Conservation (phyloP, 2,329 filamentous ascomycete species). For the Myriangium duriaei region DNA sequence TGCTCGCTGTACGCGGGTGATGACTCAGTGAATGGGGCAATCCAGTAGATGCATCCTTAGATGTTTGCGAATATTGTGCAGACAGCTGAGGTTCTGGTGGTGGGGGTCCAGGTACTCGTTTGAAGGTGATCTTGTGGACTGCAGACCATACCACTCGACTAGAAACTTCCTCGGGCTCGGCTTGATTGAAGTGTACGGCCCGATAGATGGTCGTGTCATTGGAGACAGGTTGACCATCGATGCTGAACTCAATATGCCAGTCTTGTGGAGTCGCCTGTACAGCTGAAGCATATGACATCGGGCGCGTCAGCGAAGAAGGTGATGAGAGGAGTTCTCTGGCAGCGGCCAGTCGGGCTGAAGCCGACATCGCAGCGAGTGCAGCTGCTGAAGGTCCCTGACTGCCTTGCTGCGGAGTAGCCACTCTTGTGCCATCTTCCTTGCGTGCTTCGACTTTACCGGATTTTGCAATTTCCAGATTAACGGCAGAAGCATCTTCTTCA, state of each 20-base stretch:
- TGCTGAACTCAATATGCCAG: slow-evolving; percentile 94
- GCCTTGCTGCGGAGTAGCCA: slow-evolving; percentile 65
- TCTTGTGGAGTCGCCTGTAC: slow-evolving; percentile 72
- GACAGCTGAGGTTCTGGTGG: slow-evolving; percentile 58
- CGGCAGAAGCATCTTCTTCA: slow-evolving; percentile 67
- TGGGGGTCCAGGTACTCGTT: slow-evolving; percentile 69
- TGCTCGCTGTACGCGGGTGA: slow-evolving; percentile 72
- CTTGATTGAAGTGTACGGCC: slow-evolving; percentile 65
- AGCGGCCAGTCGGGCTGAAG: slow-evolving; percentile 20
- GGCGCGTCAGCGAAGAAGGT: slow-evolving; percentile 39
- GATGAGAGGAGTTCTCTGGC: slow-evolving; percentile 27
- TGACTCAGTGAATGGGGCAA: slow-evolving; percentile 72
- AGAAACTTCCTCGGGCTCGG: slow-evolving; percentile 50
- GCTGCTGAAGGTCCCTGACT: slow-evolving; percentile 20
- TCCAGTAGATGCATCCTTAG: slow-evolving; percentile 43
- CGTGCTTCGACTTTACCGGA: slow-evolving; percentile 81
- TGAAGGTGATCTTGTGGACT: slow-evolving; percentile 85
- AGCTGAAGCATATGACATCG: slow-evolving; percentile 74
- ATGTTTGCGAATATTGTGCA: slow-evolving; percentile 37
- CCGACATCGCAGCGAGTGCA: slow-evolving; percentile 17
- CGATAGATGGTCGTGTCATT: slow-evolving; percentile 95
- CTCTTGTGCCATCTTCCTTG: slow-evolving; percentile 79
- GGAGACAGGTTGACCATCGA: slow-evolving; percentile 69
- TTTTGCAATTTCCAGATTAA: slow-evolving; percentile 80
- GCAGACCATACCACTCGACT: slow-evolving; percentile 78